Base-by-base conservation (phyloP, 139 green algal species). In the Tetraselmis striata region DNA sequence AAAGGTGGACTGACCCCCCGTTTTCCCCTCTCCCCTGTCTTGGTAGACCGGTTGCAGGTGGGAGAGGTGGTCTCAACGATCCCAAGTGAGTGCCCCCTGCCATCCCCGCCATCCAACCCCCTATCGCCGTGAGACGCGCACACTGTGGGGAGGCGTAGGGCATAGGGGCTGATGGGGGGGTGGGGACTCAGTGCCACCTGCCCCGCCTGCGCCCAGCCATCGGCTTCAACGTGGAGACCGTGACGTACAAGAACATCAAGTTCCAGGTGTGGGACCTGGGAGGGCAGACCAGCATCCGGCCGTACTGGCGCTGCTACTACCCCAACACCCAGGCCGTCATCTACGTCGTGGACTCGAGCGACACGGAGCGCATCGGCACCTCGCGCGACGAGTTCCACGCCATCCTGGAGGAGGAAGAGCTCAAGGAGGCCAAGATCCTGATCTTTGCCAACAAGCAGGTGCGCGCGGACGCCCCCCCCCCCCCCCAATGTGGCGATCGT, bases 221-320 rank as follows among this genome's bases (percentile, higher is more conserved):
- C 77, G 97, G 97, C 2, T 99, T 99, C 91, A 99, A 99, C 84
- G 97, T 99, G 28, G 97, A 99, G 88, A 99, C 97, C 24, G 97
- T 99, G 25, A 93, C 92, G 0, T 99, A 99, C 88, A 99, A 99
- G 45, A 99, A 99, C 88, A 98, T 99, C 77, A 99, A 99, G 85
- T 99, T 99, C 79, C 96, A 99, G 86, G 95, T 97, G 0, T 98
- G 93, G 92, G 94, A 98, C 81, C 83, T 98, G 31, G 94, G 94
- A 77, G 96, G 94, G 24, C 94, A 98, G 87, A 98, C 94, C 0
- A 95, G 89, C 79, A 98, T 99, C 78, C 89, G 97, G 23, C 97
- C 97, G 1, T 99, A 99, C 89, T 99, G 97, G 97, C 87, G 97
- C n/a, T 99, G 96, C 85, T 99, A 99, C 87, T 99, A 97, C 85